Conservation (phyloP, 2,329 filamentous ascomycete species). For the Escovopsis sp. region DNA sequence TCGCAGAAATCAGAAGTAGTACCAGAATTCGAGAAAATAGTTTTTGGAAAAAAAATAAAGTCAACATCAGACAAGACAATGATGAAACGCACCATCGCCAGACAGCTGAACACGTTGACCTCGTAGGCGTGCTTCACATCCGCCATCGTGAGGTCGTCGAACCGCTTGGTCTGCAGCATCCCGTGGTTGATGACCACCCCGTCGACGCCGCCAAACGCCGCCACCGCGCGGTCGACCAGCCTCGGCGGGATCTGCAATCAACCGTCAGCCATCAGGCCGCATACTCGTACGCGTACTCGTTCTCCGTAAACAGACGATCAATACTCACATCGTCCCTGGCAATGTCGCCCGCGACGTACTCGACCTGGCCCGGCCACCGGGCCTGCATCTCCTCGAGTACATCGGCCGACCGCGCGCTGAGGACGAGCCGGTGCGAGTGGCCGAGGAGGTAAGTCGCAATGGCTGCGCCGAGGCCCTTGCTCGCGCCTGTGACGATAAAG, state of each 20-base stretch:
- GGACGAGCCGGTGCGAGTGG: slow-evolving; percentile 41
- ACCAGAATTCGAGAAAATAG: too few relatives aligned
- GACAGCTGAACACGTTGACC: slow-evolving; percentile 72
- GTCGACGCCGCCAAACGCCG: slow-evolving; percentile 60
- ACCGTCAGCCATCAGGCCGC: neutral
- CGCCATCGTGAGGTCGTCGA: slow-evolving; percentile 52
- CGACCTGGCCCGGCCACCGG: slow-evolving; percentile 37
- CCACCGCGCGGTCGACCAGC: slow-evolving; percentile 49
- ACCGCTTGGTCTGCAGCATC: slow-evolving; percentile 56
- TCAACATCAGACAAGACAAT: neutral
- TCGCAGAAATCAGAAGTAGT: too few relatives aligned
- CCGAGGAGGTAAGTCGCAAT: slow-evolving; percentile 36
- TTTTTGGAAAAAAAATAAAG: too few relatives aligned
- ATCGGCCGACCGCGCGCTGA: slow-evolving; percentile 39
- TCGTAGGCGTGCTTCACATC: slow-evolving; percentile 68
- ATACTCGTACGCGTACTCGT: neutral
- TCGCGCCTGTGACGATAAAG: slow-evolving; percentile 54
- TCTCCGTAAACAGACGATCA: neutral
- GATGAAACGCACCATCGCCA: slow-evolving; percentile 50
- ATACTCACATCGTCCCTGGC: slow-evolving; percentile 32
- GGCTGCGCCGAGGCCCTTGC: slow-evolving; percentile 46
- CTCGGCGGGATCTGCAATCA: slow-evolving; percentile 36
- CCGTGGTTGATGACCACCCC: slow-evolving; percentile 83
- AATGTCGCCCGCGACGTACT: slow-evolving; percentile 41
- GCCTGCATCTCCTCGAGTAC: slow-evolving; percentile 35